Base-by-base conservation (phyloP, 192 early-diverging fungal species). In the Coemansia sp. region DNA sequence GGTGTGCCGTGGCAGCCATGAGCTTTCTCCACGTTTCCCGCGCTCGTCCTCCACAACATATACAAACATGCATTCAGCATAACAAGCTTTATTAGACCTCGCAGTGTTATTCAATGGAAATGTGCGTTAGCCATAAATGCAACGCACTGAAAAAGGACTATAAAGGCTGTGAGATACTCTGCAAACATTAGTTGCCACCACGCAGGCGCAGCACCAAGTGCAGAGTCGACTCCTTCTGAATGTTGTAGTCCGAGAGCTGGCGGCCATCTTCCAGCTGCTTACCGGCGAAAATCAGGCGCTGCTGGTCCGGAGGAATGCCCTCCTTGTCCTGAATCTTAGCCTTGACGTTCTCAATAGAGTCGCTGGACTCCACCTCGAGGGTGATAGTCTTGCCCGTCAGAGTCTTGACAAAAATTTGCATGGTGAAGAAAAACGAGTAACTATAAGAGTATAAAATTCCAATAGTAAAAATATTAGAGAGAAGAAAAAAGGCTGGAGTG, bases 221-320 rank as follows among this genome's bases (percentile, higher is more conserved):
- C 36, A 95, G 86, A 63, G 94, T 97, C 31, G 94, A 96, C 82
- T 95, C 88, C 91, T 99, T 99, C 86, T 96, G 94, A 80, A 99
- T 99, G 89, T 99, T 99, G 85, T 99, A 97, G 86, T 97, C 96
- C 50, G 91, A 88, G 30, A 99, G 86, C 23, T 87, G 87, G 68
- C 94, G 91, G 68, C 90, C 94, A 74, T 99, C 96, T 82, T 99
- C 96, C 62, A 99, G 88, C 84, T 99, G n/a, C n/a, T n/a, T n/a
- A n/a, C n/a, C n/a, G n/a, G n/a, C n/a, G n/a, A n/a, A n/a, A n/a
- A n/a, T n/a, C n/a, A n/a, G n/a, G n/a, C n/a, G n/a, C n/a, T n/a
- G n/a, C n/a, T n/a, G n/a, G n/a, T n/a, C n/a, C n/a, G n/a, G n/a
- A n/a, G n/a, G n/a, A n/a, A n/a, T n/a, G n/a, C n/a, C n/a, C n/a